Base-by-base conservation (phyloP, 2,329 filamentous ascomycete genomes). In the Clonostachys rhizophaga region DNA sequence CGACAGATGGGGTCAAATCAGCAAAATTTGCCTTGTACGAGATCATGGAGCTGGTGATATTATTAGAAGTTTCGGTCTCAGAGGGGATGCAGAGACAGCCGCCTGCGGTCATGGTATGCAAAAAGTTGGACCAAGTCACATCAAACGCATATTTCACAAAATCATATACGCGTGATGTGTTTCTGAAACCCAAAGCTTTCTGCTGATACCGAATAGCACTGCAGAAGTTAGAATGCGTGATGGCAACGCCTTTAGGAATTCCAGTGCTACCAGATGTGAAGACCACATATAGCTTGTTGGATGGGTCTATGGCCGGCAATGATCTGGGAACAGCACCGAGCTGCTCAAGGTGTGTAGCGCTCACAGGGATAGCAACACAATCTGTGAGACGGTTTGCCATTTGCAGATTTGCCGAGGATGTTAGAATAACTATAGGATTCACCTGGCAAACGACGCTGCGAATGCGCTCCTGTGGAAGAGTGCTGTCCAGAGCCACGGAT, bases 1-100 rank as follows among this genome's bases (percentile, higher is more conserved):
- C 69, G 1, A 76, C 69, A 0, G 70, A 71, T 0, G 74, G 74
- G 1, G 73, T 76, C 58, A 76, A n/a, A 4, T 54, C 35, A 9
- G 47, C 37, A 6, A 40, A 37, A 18, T 51, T 52, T 6, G 51
- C 53, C 66, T 43, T 65, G 59, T n/a, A 65, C 62, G 60, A 67
- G 64, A 49, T 71, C 71, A 71, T 69, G 9, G 65, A 64, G 5
- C 63, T 64, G 18, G 64, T 64, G 13, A 76, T 52, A 46, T 73
- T 62, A 48, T 76, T 75, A 46, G 76, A 65, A 5, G 75, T 68
- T 43, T 76, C 70, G 34, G 71, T 65, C 16, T 80, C 76, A 2
- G 73, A 76, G 2, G 76, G 74, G n/a, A 79, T 72, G 52, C 74
- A 77, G 10, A 78, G 62, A 47, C 72, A 76, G 11, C 71, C 75